phyloP scores from a whole-genome alignment of 257 asterid species.

The Perilla frutescens region DNA sequence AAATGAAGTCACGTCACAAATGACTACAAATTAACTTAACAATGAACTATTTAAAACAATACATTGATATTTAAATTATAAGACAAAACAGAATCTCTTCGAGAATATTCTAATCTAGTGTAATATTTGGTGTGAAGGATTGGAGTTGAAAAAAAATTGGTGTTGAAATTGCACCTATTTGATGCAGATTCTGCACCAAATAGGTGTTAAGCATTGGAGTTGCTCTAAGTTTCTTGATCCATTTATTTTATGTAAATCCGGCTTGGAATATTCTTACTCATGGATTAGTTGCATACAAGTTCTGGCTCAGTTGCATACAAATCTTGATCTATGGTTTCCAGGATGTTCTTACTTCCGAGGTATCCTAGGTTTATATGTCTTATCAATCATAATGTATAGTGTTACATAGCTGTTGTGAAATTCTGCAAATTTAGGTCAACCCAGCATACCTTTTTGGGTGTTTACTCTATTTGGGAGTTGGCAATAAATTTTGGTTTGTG shows the following conservation, averaged over 20 bases:
- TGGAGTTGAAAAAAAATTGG: too few relatives aligned
- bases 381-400: slow-evolving; percentile 8
- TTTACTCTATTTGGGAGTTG: slow-evolving; percentile 8
- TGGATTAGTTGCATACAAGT: not conserved
- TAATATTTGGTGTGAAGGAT: too few relatives aligned
- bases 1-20: too few relatives aligned
- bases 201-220: too few relatives aligned
- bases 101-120: too few relatives aligned
- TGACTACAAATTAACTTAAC: too few relatives aligned
- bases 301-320: not conserved
- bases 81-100: too few relatives aligned
- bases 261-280: not conserved
- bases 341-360: slow-evolving; percentile 22
- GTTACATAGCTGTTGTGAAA: not conserved
- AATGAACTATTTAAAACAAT: too few relatives aligned
- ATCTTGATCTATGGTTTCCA: not conserved
- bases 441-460: not conserved
- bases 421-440: not conserved
- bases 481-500: not conserved
- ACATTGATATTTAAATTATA: too few relatives aligned
- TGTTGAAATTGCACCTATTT: too few relatives aligned
- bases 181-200: too few relatives aligned
- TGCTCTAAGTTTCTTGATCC: not conserved
- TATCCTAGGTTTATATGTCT: slow-evolving; percentile 4
- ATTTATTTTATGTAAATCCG: slow-evolving; percentile 7